A percentile compares a stretch with the other conserved stretches of the same genome.
phyloP scores from a whole-genome alignment of 352 stramenopile genomes.

The Peronosclerospora sorghi region DNA sequence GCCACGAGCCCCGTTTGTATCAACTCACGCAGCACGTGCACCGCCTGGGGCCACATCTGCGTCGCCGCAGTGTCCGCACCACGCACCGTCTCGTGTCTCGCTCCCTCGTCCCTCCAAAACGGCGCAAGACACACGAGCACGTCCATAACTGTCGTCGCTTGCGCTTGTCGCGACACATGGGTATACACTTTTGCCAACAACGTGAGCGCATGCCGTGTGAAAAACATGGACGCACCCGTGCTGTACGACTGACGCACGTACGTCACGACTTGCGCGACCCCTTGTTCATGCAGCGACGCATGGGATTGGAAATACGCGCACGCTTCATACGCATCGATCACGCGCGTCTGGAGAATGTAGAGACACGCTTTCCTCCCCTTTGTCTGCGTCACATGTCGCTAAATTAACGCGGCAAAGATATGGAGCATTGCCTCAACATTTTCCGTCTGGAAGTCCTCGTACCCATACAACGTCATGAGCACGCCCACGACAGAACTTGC shows the following conservation, averaged over 20 bases:
- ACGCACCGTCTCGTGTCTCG: not conserved
- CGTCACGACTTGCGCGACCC: conserved; percentile 53
- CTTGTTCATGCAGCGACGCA: conserved; percentile 47
- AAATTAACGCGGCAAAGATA: conserved; percentile 50
- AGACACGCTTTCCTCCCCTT: conserved; percentile 41
- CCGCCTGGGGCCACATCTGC: conserved; percentile 68
- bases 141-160: conserved; percentile 39
- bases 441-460: conserved; percentile 44
- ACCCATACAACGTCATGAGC: conserved; percentile 62
- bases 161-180: conserved; percentile 40
- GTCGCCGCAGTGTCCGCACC: conserved; percentile 49
- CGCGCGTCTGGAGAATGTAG: conserved; percentile 64
- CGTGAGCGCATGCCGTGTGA: conserved; percentile 64
- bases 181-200: conserved; percentile 70
- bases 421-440: conserved; percentile 56
- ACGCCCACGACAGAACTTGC: conserved; percentile 63
- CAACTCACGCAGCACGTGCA: conserved; percentile 59
- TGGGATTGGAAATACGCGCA: conserved; percentile 57
- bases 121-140: conserved; percentile 62
- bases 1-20: conserved; percentile 57
- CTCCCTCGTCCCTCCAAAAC: conserved; percentile 29
- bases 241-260: conserved; percentile 39
- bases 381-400: conserved; percentile 46
- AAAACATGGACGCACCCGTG: conserved; percentile 64
- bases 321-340: conserved; percentile 70